Conservation (phyloP, 2,329 filamentous ascomycete genomes). For the Capronia coronata region DNA sequence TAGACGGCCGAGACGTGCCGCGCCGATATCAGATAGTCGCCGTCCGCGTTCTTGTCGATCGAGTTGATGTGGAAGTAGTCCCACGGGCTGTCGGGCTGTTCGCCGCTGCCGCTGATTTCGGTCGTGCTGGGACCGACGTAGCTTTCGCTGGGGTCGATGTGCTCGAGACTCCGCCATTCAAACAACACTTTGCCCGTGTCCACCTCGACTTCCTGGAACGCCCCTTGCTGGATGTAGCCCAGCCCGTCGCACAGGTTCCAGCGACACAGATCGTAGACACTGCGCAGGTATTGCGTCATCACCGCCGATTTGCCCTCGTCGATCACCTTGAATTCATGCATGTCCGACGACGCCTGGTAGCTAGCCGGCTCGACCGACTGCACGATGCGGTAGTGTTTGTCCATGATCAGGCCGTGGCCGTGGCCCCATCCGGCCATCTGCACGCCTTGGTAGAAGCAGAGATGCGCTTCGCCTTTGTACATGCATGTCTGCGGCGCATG, state of each 20-base stretch:
- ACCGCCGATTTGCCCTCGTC: constrained; percentile 39
- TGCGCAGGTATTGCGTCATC: constrained; percentile 40
- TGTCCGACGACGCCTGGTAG: constrained; percentile 38
- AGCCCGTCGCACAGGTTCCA: constrained; percentile 39
- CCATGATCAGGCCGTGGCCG: constrained; percentile 49
- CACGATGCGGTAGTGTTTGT: constrained; percentile 45
- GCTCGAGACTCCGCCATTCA: constrained; percentile 54
- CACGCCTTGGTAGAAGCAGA: constrained; percentile 49
- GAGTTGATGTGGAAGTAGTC: constrained; percentile 44
- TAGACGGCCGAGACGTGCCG: constrained; percentile 38
- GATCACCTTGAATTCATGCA: constrained; percentile 49
- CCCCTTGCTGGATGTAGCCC: constrained; percentile 48
- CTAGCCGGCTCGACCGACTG: constrained; percentile 40
- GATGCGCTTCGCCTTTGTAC: constrained; percentile 44
- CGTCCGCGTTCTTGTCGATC: constrained; percentile 37
- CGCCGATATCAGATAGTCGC: constrained; percentile 40
- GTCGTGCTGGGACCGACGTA: constrained; percentile 43
- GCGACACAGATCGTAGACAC: constrained; percentile 43
- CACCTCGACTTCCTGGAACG: constrained; percentile 50
- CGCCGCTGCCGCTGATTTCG: constrained; percentile 44
- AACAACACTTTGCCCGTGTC: constrained; percentile 51
- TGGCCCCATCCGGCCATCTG: constrained; percentile 48
- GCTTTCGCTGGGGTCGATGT: constrained; percentile 46
- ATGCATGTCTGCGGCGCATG: constrained; percentile 46
- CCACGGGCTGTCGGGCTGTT: constrained; percentile 41